Evolutionary conservation across 768 basidiomycete species (phyloP).

Genomic region (Tubosaeta sp.): DNA sequence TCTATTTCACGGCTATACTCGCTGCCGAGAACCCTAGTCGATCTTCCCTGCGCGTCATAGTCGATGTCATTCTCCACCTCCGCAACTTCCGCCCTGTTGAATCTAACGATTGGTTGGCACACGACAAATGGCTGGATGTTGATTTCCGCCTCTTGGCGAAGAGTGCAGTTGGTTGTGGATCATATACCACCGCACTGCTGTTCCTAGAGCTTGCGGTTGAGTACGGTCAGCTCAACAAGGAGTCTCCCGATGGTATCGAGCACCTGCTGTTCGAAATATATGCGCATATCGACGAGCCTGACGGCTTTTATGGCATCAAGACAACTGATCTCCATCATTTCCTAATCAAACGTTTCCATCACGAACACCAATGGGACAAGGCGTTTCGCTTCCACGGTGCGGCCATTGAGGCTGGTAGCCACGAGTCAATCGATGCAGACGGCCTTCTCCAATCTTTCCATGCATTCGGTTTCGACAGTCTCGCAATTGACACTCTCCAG

Average conservation of each 20-base stretch:
- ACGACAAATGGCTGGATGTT: constrained; percentile 79
- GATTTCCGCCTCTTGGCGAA: constrained; percentile 68
- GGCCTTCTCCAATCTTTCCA: constrained; percentile 80
- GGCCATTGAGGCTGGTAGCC: constrained; percentile 58
- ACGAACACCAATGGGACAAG: constrained; percentile 90
- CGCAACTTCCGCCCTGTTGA: constrained; percentile 54
- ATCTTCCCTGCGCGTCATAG: constrained; percentile 54
- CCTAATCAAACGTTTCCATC: constrained; percentile 81
- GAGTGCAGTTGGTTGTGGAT: constrained; percentile 72
- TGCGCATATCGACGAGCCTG: constrained; percentile 93
- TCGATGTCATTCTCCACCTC: constrained; percentile 76
- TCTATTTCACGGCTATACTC: constrained; percentile 26
- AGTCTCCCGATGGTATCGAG: constrained; percentile 42
- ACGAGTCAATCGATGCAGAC: constrained; percentile 41
- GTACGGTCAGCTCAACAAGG: constrained; percentile 29
- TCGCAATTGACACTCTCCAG: constrained; percentile 72
- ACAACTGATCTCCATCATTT: constrained; percentile 73
- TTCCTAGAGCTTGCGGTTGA: constrained; percentile 81
- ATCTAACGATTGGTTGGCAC: constrained; percentile 40
- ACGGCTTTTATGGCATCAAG: constrained; percentile 95
- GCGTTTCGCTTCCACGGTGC: constrained; percentile 91
- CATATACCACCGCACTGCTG: constrained; percentile 85
- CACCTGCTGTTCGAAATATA: constrained; percentile 89
- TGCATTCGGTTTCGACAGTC: constrained; percentile 82
- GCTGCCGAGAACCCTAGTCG: constrained; percentile 26